phyloP scores from a whole-genome alignment of 2,329 filamentous ascomycete genomes.

The Sporothrix schenckii region DNA sequence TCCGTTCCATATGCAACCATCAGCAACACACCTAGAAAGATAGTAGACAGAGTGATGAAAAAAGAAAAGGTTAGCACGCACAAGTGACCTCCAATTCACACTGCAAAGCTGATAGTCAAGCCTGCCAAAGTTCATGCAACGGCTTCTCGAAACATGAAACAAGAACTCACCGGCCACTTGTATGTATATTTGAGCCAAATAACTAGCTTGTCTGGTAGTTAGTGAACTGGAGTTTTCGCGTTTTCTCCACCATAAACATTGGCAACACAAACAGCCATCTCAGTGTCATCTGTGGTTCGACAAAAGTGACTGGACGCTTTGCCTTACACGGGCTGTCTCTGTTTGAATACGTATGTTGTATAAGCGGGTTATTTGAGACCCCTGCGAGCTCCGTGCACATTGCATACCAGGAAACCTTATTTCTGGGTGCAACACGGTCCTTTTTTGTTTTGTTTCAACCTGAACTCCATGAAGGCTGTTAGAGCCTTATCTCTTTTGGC shows the following conservation, averaged over 20 bases:
- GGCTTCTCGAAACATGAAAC: neutral
- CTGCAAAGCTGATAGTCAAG: neutral
- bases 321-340: neutral
- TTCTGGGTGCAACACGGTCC: constrained; percentile 6
- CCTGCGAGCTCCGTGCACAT: neutral
- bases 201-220: neutral
- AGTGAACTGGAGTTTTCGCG: no score
- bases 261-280: neutral
- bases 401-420: constrained; percentile 23
- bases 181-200: constrained; percentile 6
- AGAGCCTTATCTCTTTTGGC: neutral
- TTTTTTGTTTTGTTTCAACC: constrained; percentile 20
- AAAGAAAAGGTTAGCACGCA: neutral
- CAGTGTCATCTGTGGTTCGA: neutral
- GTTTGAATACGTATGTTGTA: neutral
- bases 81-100: no score
- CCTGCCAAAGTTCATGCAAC: neutral
- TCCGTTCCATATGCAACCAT: neutral
- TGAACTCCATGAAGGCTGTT: no score
- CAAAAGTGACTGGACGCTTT: neutral
- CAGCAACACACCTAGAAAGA: neutral
- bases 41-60: neutral
- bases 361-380: neutral
- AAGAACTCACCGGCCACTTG: neutral
- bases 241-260: neutral